phyloP scores from a whole-genome alignment of 1,284 basidiomycete genomes.

The Sparassis latifolia region DNA sequence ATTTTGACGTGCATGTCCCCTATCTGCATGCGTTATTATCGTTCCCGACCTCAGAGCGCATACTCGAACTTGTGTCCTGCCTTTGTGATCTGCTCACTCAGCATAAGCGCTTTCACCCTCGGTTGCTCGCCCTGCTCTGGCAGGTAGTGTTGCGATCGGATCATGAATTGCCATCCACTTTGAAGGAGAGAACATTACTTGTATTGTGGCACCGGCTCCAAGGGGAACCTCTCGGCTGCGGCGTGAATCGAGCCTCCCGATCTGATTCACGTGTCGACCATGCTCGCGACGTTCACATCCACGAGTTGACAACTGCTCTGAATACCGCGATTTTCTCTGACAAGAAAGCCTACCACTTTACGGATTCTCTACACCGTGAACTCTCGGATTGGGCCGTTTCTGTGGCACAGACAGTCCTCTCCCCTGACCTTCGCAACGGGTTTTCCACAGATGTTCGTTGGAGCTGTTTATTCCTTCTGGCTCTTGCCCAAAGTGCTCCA shows the following conservation, averaged over 20 bases:
- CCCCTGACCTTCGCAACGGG: not conserved
- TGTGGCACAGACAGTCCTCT: constrained; percentile 13
- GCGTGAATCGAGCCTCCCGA: no score
- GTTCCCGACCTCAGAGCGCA: constrained; percentile 1
- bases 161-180: not conserved
- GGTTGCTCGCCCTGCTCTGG: constrained; percentile 25
- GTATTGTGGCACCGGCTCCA: constrained; percentile 5
- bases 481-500: constrained; percentile 12
- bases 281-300: no score
- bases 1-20: constrained; percentile 17
- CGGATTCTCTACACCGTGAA: constrained; percentile 1
- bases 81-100: constrained; percentile 12
- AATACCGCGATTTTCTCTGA: no score
- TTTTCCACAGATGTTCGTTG: constrained; percentile 12
- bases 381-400: constrained; percentile 13
- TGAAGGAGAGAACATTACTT: constrained; percentile 6
- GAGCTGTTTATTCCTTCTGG: constrained; percentile 20
- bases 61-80: constrained; percentile 6
- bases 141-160: constrained; percentile 14
- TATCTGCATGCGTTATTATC: constrained; percentile 19
- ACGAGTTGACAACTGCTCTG: no score
- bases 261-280: no score
- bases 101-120: constrained; percentile 11
- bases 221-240: no score
- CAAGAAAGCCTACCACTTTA: no score